phyloP scores from a whole-genome alignment of 78 protist species.

The Cyanophora paradoxa region DNA sequence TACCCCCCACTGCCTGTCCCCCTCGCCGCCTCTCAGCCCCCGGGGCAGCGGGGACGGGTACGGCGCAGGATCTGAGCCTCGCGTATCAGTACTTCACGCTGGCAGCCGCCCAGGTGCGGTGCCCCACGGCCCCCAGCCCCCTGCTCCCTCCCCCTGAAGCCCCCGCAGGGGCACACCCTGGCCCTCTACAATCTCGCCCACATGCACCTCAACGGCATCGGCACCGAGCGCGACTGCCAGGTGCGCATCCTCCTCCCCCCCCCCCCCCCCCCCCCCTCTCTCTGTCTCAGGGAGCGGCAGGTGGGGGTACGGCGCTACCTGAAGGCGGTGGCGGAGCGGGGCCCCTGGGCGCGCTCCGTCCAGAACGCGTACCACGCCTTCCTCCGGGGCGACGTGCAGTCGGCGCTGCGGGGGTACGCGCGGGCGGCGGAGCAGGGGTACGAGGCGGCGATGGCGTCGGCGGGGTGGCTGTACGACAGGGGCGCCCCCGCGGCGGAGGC shows the following conservation, averaged over 20 bases:
- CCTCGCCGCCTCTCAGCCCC: background rate
- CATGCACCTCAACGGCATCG: conserved; percentile 28
- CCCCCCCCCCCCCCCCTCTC: too few relatives aligned
- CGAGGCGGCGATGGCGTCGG: background rate
- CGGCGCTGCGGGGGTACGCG: background rate
- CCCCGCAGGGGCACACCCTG: background rate
- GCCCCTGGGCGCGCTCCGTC: background rate
- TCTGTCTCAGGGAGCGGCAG: too few relatives aligned
- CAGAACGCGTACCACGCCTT: background rate
- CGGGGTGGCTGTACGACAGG: too few relatives aligned
- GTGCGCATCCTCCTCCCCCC: too few relatives aligned
- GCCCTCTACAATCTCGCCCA: conserved; percentile 24
- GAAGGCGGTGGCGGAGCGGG: conserved; percentile 25
- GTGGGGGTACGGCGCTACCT: background rate
- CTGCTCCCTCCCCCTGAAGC: background rate
- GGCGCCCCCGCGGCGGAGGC: too few relatives aligned
- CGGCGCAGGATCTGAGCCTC: too few relatives aligned
- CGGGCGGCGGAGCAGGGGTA: conserved; percentile 10
- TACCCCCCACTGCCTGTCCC: background rate
- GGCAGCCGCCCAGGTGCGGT: conserved; percentile 17
- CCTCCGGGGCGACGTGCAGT: background rate
- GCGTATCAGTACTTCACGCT: conserved; percentile 13
- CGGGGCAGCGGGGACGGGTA: too few relatives aligned
- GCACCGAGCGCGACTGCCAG: conserved; percentile 11
- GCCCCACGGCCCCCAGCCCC: too few relatives aligned